These are phyloP conservation scores for Parmelia sp. DNA, from an alignment of 495 filamentous ascomycete genomes.

Conservation along the genomic window DNA sequence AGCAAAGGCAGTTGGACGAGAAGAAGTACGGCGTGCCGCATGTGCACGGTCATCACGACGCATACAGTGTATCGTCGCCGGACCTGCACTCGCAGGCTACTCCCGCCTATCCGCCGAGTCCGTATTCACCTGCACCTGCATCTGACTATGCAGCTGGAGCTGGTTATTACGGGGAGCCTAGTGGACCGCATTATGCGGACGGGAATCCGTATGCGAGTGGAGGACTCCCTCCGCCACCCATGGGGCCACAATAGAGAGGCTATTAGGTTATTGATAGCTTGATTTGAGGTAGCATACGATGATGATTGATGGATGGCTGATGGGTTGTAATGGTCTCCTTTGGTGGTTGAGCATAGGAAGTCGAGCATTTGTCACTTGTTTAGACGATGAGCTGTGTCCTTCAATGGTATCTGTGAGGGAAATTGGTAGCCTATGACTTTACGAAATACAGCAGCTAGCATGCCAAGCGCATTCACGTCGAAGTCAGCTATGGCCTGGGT, in stretches of 20 bases:
- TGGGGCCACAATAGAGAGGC: constrained; percentile 16
- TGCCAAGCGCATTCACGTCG: background rate
- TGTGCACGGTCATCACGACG: background rate
- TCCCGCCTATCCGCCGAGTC: background rate
- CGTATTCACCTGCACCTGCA: background rate
- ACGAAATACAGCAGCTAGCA: background rate
- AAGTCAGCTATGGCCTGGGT: background rate
- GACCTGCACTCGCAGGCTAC: constrained; percentile 5
- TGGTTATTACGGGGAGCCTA: constrained; percentile 21
- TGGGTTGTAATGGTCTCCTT: background rate
- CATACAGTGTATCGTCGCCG: constrained; percentile 8
- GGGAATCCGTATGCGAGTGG: constrained; percentile 18
- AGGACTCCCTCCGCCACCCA: constrained; percentile 21
- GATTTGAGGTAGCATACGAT: background rate
- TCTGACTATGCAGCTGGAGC: constrained; percentile 18
- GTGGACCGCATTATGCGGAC: constrained; percentile 19
- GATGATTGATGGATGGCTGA: background rate
- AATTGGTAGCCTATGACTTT: background rate
- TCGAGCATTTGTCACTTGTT: background rate
- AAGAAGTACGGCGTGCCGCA: constrained; percentile 2
- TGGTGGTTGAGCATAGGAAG: background rate
- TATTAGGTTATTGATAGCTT: background rate
- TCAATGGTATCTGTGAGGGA: background rate
- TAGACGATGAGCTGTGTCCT: background rate
- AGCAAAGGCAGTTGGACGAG: constrained; percentile 13